Evolutionary conservation across 2,329 filamentous ascomycete species (phyloP).

Genomic region (Paraphaeosphaeria minitans): DNA sequence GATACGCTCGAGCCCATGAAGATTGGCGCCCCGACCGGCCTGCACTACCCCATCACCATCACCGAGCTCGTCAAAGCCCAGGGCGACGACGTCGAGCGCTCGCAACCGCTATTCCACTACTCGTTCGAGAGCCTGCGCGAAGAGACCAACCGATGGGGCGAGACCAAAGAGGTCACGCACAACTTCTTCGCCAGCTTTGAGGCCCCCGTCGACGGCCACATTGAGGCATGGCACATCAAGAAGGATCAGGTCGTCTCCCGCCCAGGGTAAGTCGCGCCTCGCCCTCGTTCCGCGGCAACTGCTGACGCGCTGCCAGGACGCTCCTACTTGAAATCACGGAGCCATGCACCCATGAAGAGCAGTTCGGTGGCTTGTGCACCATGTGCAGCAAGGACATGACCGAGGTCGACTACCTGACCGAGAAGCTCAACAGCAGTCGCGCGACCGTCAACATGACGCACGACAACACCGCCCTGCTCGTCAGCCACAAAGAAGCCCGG

Average conservation of each 20-base stretch:
- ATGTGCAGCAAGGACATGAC: conserved; percentile 97
- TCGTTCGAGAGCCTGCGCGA: conserved; percentile 77
- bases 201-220: conserved; percentile 78
- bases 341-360: conserved; percentile 86
- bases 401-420: conserved; percentile 80
- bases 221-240: conserved; percentile 76
- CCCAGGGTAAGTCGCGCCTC: conserved; percentile 43
- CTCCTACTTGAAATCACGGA: conserved; percentile 80
- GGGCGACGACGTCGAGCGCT: conserved; percentile 75
- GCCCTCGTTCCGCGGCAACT: conserved; percentile 12
- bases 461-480: conserved; percentile 83
- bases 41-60: conserved; percentile 93
- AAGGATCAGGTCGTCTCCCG: conserved; percentile 65
- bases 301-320: conserved; percentile 49
- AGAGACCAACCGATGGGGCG: conserved; percentile 72
- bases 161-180: conserved; percentile 70
- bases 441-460: conserved; percentile 95
- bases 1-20: conserved; percentile 50
- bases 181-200: conserved; percentile 80
- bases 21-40: conserved; percentile 55
- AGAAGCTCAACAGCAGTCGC: conserved; percentile 77
- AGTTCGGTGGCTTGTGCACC: conserved; percentile 88
- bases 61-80: conserved; percentile 78
- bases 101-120: conserved; percentile 84
- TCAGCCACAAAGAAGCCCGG: conserved; percentile 80